Evolutionary conservation across 1,284 basidiomycete genomes (phyloP), one percentile per base, ranked within the genome.

Genomic region (Cystodermella granulosa): DNA sequence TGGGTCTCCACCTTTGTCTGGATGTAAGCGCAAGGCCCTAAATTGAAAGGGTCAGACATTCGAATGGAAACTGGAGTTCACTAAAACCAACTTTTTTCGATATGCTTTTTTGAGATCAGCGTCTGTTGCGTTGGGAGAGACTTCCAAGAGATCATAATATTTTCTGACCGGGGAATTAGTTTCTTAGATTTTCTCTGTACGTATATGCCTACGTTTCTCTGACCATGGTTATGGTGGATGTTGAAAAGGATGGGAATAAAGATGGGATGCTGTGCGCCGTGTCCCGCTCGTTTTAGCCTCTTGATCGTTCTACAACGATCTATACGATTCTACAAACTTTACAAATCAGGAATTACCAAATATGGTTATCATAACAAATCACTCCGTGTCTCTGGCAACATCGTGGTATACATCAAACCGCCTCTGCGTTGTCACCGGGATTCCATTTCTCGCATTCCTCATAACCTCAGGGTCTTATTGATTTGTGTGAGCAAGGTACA

Each of bases 1-100:
- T 40, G 91, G 91, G 65, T 97, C 93, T 52, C 93, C 93, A 49
- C 93, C 91, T 74, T 97, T 97, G 79, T 98, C 95, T 34, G 94
- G 95, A 68, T 97, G 95, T 53, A 89, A 69, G 54, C 84, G 80
- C 49, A 96, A 70, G n/a, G 91, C 91, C 66, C 91, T 93, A 49
- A 39, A 40, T 16, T 22, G 37, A 5, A 37, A 26, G 16, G 49
- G 44, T 52, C 34, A 38, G 52, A 55, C 41, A 52, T 43, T 56
- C 46, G 24, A 35, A 41, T 13, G 38, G 41, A 35, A 37, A 36
- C 24, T 39, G 20, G 40, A 41, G 17, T 38, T 42, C 22, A 28
- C 48, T 35, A 38, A 36, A 6, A 52, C 67, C 42, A 57, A 92
- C 91, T 91, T 91, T 75, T 94, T 93, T 55, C 91, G 81, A 73